Conservation (phyloP, 345 rosid species). For the Pseudoturritis turrita region DNA sequence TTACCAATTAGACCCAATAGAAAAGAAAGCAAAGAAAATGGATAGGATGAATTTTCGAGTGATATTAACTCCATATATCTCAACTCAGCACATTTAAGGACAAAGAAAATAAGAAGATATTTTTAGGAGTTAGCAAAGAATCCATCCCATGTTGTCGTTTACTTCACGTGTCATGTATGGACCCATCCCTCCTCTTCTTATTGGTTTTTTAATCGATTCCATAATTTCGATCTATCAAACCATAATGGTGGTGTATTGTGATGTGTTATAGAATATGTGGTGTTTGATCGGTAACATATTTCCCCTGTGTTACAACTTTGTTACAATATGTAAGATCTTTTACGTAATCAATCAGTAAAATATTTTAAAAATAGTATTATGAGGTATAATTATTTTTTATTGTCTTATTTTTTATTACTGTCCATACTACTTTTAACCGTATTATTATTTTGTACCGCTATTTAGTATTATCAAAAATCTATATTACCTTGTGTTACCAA, state of each 20-base stretch:
- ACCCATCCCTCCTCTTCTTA: slow-evolving; percentile 11
- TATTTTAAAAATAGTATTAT: no score
- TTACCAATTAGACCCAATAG: no score
- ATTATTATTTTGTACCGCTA: no score
- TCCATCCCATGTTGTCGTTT: slow-evolving; percentile 21
- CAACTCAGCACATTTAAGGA: neutral
- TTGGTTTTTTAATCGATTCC: neutral
- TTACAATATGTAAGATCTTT: no score
- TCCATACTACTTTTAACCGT: no score
- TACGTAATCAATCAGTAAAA: no score
- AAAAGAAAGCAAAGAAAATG: neutral
- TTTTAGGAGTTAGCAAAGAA: neutral
- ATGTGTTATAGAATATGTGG: slow-evolving; percentile 13
- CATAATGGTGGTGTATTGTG: slow-evolving; percentile 23
- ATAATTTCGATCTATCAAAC: slow-evolving; percentile 14
- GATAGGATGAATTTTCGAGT: neutral
- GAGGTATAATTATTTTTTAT: no score
- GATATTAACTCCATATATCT: neutral
- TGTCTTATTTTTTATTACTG: no score
- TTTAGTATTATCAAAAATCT: no score
- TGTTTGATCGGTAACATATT: no score
- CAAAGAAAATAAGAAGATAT: neutral
- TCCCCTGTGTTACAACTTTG: no score
- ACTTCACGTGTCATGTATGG: slow-evolving; percentile 21
- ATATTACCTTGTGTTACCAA: no score